These are phyloP conservation scores for Staphylotrichum longicolle DNA, from an alignment of 495 filamentous ascomycete species.

Conservation along the genomic window DNA sequence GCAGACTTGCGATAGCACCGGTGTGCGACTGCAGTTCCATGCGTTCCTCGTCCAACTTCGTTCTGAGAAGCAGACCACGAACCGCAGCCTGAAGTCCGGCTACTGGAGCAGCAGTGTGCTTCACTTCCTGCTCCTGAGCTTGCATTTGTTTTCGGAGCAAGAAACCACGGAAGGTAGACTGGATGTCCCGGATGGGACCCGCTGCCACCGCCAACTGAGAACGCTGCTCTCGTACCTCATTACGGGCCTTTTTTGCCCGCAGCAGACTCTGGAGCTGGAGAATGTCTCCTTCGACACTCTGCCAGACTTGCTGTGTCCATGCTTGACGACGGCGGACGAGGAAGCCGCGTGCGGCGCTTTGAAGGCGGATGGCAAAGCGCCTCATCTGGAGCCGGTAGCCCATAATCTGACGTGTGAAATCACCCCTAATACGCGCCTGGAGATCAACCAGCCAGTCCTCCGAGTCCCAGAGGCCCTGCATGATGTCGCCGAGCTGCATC, in stretches of 20 bases:
- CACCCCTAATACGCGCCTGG: conserved; percentile 79
- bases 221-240: conserved; percentile 62
- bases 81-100: conserved; percentile 52
- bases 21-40: conserved; percentile 10
- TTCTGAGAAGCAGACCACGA: conserved; percentile 50
- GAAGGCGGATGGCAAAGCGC: conserved; percentile 69
- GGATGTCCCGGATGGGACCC: conserved; percentile 62
- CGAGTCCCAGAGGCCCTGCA: conserved; percentile 88
- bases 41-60: conserved; percentile 33
- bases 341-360: conserved; percentile 78
- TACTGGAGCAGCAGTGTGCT: conserved; percentile 45
- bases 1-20: conserved; percentile 6
- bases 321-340: conserved; percentile 64
- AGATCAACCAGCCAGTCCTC: conserved; percentile 76
- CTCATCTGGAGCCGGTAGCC: conserved; percentile 78
- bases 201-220: conserved; percentile 57
- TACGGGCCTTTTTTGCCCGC: conserved; percentile 71
- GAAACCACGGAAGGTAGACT: conserved; percentile 65
- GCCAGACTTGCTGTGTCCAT: conserved; percentile 63
- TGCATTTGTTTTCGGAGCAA: conserved; percentile 51
- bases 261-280: conserved; percentile 80
- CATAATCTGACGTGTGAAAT: conserved; percentile 65
- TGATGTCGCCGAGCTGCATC: conserved; percentile 72
- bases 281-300: conserved; percentile 67
- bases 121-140: conserved; percentile 54